Base-by-base conservation (phyloP, 192 early-diverging fungal species). In the Linnemannia schmuckeri region DNA sequence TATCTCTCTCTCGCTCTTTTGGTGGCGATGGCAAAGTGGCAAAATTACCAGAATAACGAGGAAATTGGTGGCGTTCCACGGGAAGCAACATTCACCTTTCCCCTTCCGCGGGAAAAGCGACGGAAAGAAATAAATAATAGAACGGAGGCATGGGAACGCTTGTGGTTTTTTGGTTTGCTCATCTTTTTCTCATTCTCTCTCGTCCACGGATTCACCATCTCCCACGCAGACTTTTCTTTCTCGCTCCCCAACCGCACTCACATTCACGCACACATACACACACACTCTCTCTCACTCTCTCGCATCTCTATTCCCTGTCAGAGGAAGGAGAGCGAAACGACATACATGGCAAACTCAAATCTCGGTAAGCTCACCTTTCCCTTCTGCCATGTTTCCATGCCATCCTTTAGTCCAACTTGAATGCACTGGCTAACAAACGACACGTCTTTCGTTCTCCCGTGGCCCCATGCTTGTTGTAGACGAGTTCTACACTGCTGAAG, bases 401-500 rank as follows among this genome's bases (percentile, higher is more conserved):
- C 30, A 7, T 15, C 40, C 9, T 30, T 74, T 49, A 13, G 24
- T 42, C 6, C 2, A 12, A 33, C 33, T 30, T 66, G 61, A 33
- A 66, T 33, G 61, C n/a, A 13, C 30, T n/a, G 30, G 27, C 27
- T 4, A 12, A 15, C 30, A 30, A 15, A 33, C 61, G 10, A 30
- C 3, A 33, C 13, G 30, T 30, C 57, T 1, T 22, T 12, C 10
- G 24, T 57, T 38, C 35, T 35, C 38, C 13, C 15, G 35, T 76
- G 40, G 4, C 3, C 27, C 1, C 15, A 3, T 17, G 52, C 8
- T 74, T 44, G 15, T 33, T 8, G 54, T 37, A 86, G 84, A 81
- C 47, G 70, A 80, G 24, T 81, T 61, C 47, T 63, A 81, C 9
- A 75, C 70, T 8, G 42, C 73, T 63, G 79, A 86, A 57, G 84